Evolutionary conservation across 2,329 filamentous ascomycete genomes (phyloP).

Genomic region (Seiridium unicorne): DNA sequence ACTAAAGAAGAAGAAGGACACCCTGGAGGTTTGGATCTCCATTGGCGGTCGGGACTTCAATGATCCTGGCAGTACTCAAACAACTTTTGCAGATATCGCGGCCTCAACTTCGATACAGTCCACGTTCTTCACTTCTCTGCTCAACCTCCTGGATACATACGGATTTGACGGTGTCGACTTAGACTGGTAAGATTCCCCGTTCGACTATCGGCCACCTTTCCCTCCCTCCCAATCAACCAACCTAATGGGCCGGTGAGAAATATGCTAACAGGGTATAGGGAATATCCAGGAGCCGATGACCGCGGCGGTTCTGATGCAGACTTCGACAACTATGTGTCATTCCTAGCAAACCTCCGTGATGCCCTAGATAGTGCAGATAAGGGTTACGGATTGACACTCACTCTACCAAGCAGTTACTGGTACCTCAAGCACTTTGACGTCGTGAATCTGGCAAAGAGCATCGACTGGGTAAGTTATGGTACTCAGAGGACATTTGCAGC

Average conservation of each 20-base stretch:
- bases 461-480: neutral
- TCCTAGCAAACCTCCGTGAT: neutral
- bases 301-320: neutral
- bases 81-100: neutral
- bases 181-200: constrained; percentile 17
- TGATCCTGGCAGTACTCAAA: neutral
- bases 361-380: neutral
- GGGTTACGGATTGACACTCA: constrained; percentile 7
- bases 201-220: too few species aligned
- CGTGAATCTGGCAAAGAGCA: neutral
- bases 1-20: neutral
- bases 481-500: neutral
- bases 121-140: constrained; percentile 10
- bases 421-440: constrained; percentile 14
- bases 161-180: constrained; percentile 17
- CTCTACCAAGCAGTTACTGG: constrained; percentile 10
- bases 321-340: neutral
- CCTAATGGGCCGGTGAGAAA: too few species aligned
- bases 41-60: neutral
- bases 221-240: too few species aligned
- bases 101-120: neutral
- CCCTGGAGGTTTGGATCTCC: neutral
- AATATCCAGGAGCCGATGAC: neutral
- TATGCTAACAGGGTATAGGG: neutral
- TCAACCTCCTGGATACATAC: constrained; percentile 20